Evolutionary conservation across 257 asterid genomes (phyloP).

Genomic region (Nicotiana otophora): DNA sequence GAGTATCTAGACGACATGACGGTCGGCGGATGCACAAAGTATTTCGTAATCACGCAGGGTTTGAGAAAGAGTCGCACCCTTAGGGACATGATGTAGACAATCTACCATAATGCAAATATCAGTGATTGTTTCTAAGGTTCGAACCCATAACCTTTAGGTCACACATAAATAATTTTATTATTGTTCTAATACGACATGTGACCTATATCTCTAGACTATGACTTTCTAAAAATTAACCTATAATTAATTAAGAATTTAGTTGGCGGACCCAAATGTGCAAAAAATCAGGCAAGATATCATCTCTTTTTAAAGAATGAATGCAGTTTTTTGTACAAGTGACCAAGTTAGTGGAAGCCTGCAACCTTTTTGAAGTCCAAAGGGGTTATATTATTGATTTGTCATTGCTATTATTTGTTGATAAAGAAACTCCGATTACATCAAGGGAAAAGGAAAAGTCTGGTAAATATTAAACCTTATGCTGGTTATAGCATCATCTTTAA

Average conservation of each 20-base stretch:
- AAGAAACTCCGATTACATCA: neutral
- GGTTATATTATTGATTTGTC: neutral
- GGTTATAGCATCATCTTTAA: neutral
- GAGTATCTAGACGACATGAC: neutral
- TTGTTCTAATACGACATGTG: no score
- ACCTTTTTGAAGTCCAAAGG: neutral
- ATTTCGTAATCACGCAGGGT: no score
- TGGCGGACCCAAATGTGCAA: neutral
- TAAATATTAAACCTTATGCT: neutral
- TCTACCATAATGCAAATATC: no score
- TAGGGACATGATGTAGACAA: no score
- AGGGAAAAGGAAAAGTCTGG: neutral
- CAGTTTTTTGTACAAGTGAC: neutral
- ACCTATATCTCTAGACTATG: no score
- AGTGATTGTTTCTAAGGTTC: no score
- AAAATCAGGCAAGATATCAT: neutral
- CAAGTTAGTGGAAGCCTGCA: neutral
- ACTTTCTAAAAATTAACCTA: neutral
- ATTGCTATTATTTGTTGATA: no score
- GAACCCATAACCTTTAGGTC: no score
- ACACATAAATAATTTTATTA: no score
- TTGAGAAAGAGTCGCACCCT: no score
- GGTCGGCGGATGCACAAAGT: no score
- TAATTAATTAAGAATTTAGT: neutral
- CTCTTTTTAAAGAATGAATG: neutral